Evolutionary conservation across 495 filamentous ascomycete species (phyloP).

Genomic region (Apiosordaria backusii): DNA sequence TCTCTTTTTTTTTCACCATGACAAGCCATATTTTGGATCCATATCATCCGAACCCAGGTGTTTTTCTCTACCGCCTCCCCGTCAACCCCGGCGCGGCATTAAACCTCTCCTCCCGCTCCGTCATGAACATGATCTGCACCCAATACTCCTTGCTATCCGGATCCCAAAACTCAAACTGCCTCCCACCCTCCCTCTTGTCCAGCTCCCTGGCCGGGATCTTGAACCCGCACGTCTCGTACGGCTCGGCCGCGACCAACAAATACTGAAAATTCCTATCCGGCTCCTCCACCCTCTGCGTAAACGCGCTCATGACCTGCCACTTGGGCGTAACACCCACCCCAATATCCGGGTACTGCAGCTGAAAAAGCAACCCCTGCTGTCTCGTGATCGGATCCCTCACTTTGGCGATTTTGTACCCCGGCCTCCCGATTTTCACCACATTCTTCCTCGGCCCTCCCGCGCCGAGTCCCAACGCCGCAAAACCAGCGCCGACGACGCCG

Average conservation of each 20-base stretch:
- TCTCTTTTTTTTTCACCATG: not conserved
- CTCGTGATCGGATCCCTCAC: conserved; percentile 83
- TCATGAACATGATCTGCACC: conserved; percentile 99
- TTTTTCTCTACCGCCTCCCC: conserved; percentile 31
- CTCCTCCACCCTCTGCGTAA: conserved; percentile 92
- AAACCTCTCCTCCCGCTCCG: conserved; percentile 94
- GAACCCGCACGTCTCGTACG: conserved; percentile 95
- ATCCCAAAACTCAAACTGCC: conserved; percentile 94
- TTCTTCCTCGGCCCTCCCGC: conserved; percentile 66
- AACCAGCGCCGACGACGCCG: conserved; percentile 70
- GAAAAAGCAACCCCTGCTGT: conserved; percentile 87
- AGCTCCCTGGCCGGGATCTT: conserved; percentile 95
- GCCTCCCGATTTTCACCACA: conserved; percentile 93
- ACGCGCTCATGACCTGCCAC: conserved; percentile 96
- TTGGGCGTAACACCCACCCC: conserved; percentile 68
- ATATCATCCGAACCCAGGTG: not conserved
- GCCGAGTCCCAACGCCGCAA: conserved; percentile 40
- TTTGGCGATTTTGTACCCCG: conserved; percentile 98
- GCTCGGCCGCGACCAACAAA: conserved; percentile 90
- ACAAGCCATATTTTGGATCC: not conserved
- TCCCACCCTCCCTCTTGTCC: conserved; percentile 68
- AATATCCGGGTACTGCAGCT: conserved; percentile 94
- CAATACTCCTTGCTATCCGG: conserved; percentile 96
- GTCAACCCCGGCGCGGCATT: conserved; percentile 86
- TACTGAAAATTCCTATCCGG: conserved; percentile 94